A percentile compares a stretch with the other conserved stretches of the same genome.
Conservation (phyloP, 108 stramenopile species). For the Pseudonitzschia delicatissima region DNA sequence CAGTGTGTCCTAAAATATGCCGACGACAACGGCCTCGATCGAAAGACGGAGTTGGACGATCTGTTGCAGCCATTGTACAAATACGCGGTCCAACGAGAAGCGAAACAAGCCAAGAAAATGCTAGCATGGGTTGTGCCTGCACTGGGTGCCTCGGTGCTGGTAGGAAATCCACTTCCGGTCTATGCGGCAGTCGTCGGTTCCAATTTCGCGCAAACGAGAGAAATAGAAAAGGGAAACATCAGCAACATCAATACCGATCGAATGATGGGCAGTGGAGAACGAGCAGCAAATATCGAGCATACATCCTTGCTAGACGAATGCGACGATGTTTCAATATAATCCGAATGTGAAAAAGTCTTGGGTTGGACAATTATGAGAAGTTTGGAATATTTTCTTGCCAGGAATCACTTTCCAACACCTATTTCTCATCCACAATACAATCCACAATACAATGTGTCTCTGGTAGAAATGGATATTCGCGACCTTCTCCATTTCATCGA, state of each 20-base stretch:
- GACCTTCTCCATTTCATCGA: too few species aligned
- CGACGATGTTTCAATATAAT: constrained; percentile 13
- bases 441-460: too few species aligned
- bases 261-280: constrained; percentile 7
- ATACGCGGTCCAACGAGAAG: constrained; percentile 14
- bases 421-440: too few species aligned
- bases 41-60: constrained; percentile 44
- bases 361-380: too few species aligned
- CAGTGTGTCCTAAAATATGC: constrained; percentile 45
- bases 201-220: background rate
- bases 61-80: constrained; percentile 20
- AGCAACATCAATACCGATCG: constrained; percentile 2
- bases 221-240: constrained; percentile 8
- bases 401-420: too few species aligned
- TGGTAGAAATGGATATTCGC: too few species aligned
- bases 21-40: constrained; percentile 39
- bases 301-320: constrained; percentile 9
- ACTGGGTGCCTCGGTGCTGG: background rate
- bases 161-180: constrained; percentile 11
- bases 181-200: constrained; percentile 1
- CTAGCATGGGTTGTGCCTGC: background rate
- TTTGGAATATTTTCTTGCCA: too few species aligned
- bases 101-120: constrained; percentile 6
- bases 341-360: background rate
- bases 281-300: constrained; percentile 16